Evolutionary conservation across 1,284 basidiomycete species (phyloP), one percentile per base, ranked within the genome.

Genomic region (Moesziomyces sp.): DNA sequence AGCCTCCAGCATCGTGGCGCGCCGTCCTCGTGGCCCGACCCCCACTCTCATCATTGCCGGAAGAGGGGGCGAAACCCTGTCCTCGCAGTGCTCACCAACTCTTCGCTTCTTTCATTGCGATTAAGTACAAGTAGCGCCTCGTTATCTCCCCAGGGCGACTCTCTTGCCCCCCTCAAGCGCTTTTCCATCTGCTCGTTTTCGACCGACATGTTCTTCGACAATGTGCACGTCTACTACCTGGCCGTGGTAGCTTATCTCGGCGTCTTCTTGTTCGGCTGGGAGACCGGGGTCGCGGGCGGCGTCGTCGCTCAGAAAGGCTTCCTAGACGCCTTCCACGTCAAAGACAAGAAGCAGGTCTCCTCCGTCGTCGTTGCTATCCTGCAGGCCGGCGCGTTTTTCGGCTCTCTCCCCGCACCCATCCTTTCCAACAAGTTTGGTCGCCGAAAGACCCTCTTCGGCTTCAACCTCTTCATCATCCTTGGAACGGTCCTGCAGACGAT

Each of bases 221-320:
- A 58, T 18, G 47, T 58, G 7, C 55, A 55, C 24, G 47, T 58
- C 35, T 64, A 35, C 24, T 43, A 89, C 87, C 85, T 92, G 66
- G 91, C 91, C 8, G 89, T 90, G 76, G 86, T 91, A 62, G 89
- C 87, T 3, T 92, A 91, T 83, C 89, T 91, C 88, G 91, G 91
- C 14, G 92, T 92, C 75, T 86, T 92, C 46, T 86, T 92, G 14
- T 92, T 92, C 78, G 91, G 91, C 80, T 92, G 91, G 77, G 91
- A 66, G 55, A 88, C 88, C 34, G 86, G 87, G 74, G 85, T 88
- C 58, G 90, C 89, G 42, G 90, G 90, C 46, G 90, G 90, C 45
- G 89, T 91, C 52, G 90, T 92, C 28, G 86, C 86, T 18, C 87
- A 89, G 47, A 73, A 82, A 4, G 89, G 88, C 73, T 93, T 93